Conservation (phyloP, 1,139 yeast species). For the Kurtzmaniella natalensis region DNA sequence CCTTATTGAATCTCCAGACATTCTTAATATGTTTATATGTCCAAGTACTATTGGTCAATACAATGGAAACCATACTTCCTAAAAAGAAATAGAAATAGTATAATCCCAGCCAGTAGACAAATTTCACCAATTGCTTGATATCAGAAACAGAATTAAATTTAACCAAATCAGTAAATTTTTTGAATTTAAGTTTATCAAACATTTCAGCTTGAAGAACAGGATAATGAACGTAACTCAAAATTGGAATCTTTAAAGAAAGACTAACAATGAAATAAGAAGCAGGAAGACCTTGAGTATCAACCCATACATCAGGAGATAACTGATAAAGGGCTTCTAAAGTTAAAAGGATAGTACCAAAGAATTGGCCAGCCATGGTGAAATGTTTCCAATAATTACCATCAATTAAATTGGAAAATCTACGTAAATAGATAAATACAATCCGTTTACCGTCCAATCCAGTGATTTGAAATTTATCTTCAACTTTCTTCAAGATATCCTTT, state of each 20-base stretch:
- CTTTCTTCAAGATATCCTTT: conserved; percentile 54
- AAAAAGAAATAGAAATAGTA: conserved; percentile 59
- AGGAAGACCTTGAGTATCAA: conserved; percentile 94
- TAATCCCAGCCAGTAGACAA: conserved; percentile 65
- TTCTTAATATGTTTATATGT: conserved; percentile 66
- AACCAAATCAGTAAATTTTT: conserved; percentile 12
- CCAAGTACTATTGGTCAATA: conserved; percentile 88
- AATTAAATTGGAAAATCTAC: conserved; percentile 54
- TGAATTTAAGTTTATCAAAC: conserved; percentile 54
- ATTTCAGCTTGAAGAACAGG: conserved; percentile 89
- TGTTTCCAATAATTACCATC: conserved; percentile 73
- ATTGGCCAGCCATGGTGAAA: conserved; percentile 83
- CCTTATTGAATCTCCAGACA: conserved; percentile 50
- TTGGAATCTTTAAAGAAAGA: conserved; percentile 59
- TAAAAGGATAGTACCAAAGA: conserved; percentile 68
- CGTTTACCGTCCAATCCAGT: conserved; percentile 44
- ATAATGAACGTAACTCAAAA: conserved; percentile 86
- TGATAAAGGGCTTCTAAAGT: conserved; percentile 67
- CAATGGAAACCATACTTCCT: conserved; percentile 64
- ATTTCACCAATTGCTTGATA: conserved; percentile 38
- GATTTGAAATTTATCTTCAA: conserved; percentile 61
- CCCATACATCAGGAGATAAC: conserved; percentile 83
- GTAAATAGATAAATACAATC: conserved; percentile 66
- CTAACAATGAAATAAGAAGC: conserved; percentile 61
- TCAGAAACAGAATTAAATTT: conserved; percentile 15